These are phyloP conservation scores for Juncus inflexus DNA, from an alignment of 176 grass and related monocot genomes.

Conservation along the genomic window DNA sequence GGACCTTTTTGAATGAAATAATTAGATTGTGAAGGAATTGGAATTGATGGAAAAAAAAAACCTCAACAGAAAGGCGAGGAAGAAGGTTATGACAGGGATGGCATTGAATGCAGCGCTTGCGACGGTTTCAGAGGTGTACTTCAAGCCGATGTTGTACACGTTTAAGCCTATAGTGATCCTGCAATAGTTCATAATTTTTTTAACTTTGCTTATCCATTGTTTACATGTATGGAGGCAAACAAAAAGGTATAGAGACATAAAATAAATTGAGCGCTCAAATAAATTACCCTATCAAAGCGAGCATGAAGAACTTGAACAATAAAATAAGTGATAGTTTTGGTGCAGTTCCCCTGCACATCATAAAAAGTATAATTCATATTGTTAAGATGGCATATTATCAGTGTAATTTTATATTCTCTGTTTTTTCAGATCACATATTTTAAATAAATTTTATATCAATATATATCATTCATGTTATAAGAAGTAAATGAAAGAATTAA, in stretches of 20 bases:
- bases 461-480: no score
- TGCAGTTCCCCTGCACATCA: conserved; percentile 39
- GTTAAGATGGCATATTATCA: no score
- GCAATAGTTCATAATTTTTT: background rate
- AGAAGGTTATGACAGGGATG: conserved; percentile 51
- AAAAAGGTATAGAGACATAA: background rate
- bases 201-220: conserved; percentile 29
- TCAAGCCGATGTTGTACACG: conserved; percentile 49
- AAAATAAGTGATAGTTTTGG: conserved; percentile 35
- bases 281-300: conserved; percentile 51
- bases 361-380: background rate
- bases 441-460: no score
- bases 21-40: background rate
- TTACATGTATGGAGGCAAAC: background rate
- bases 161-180: conserved; percentile 60
- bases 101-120: conserved; percentile 37
- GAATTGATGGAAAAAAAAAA: conserved; percentile 10
- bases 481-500: no score
- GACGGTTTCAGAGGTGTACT: conserved; percentile 54
- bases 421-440: no score
- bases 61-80: conserved; percentile 38
- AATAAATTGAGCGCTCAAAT: no score
- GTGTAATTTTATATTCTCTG: no score
- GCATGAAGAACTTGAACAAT: conserved; percentile 77
- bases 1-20: no score